Evolutionary conservation across 2,329 filamentous ascomycete genomes (phyloP).

Genomic region (Neonectria faginata): DNA sequence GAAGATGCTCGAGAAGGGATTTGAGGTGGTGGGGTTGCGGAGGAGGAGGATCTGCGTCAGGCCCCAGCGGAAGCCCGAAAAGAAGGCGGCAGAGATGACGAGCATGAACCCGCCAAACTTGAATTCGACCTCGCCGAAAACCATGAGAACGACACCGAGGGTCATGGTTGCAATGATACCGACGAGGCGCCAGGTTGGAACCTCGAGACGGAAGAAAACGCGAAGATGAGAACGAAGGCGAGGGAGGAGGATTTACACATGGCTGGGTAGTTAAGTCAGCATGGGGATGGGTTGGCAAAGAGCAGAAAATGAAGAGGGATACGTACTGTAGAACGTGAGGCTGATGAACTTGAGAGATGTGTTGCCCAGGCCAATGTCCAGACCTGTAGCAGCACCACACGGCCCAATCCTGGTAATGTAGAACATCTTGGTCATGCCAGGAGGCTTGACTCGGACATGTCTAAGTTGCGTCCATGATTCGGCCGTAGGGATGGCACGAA

Average conservation of each 20-base stretch:
- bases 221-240: slow-evolving; percentile 94
- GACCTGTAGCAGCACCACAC: slow-evolving; percentile 89
- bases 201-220: slow-evolving; percentile 94
- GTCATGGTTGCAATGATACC: slow-evolving; percentile 94
- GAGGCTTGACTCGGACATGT: slow-evolving; percentile 62
- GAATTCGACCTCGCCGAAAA: slow-evolving; percentile 93
- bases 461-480: slow-evolving; percentile 59
- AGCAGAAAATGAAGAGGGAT: neutral
- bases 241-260: slow-evolving; percentile 99
- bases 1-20: slow-evolving; percentile 97
- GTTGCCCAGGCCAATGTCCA: slow-evolving; percentile 96
- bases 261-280: slow-evolving; percentile 58
- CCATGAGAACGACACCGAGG: slow-evolving; percentile 95
- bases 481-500: slow-evolving; percentile 87
- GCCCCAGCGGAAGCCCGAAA: slow-evolving; percentile 97
- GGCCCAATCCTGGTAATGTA: slow-evolving; percentile 93
- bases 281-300: neutral
- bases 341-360: slow-evolving; percentile 96
- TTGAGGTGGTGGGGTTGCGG: slow-evolving; percentile 92
- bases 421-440: slow-evolving; percentile 88
- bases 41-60: slow-evolving; percentile 96
- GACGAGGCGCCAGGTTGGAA: slow-evolving; percentile 85
- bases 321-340: slow-evolving; percentile 91
- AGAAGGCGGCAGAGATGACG: slow-evolving; percentile 93
- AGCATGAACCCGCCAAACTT: slow-evolving; percentile 87